Percentiles rank a stretch among this genome's conserved stretches.
Conservation (phyloP, 1,139 yeast species). For the Pichia sp. region DNA sequence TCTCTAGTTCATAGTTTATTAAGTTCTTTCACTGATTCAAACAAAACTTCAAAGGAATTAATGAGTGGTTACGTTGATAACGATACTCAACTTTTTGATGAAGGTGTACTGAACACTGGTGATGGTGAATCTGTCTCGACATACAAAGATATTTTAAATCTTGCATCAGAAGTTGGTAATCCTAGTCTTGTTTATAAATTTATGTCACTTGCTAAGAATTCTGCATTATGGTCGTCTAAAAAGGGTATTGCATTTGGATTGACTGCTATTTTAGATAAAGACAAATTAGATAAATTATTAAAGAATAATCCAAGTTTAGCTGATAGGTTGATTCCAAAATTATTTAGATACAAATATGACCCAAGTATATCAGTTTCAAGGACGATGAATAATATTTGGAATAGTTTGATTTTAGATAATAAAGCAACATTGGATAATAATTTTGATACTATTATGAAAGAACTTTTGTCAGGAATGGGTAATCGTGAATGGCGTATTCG, state of each 20-base stretch:
- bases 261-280: conserved; percentile 75
- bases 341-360: conserved; percentile 80
- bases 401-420: conserved; percentile 55
- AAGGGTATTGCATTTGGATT: conserved; percentile 93
- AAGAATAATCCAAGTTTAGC: conserved; percentile 49
- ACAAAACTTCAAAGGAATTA: conserved; percentile 39
- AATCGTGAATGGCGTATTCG: conserved; percentile 90
- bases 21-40: conserved; percentile 69
- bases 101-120: conserved; percentile 71
- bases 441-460: conserved; percentile 56
- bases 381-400: conserved; percentile 90
- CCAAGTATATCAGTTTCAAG: conserved; percentile 70
- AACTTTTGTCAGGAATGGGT: conserved; percentile 65
- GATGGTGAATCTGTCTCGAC: conserved; percentile 80
- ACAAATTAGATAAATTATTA: conserved; percentile 63
- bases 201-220: conserved; percentile 85
- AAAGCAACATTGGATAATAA: conserved; percentile 48
- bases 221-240: conserved; percentile 87
- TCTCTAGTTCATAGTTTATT: conserved; percentile 70
- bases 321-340: conserved; percentile 65
- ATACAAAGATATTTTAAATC: conserved; percentile 72
- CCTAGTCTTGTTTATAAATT: conserved; percentile 90
- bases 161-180: conserved; percentile 94
- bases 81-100: conserved; percentile 82
- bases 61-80: conserved; percentile 66